Percentiles rank a stretch among this genome's conserved stretches.
Conservation (phyloP, 1,284 basidiomycete species). For the Ustilago nuda region DNA sequence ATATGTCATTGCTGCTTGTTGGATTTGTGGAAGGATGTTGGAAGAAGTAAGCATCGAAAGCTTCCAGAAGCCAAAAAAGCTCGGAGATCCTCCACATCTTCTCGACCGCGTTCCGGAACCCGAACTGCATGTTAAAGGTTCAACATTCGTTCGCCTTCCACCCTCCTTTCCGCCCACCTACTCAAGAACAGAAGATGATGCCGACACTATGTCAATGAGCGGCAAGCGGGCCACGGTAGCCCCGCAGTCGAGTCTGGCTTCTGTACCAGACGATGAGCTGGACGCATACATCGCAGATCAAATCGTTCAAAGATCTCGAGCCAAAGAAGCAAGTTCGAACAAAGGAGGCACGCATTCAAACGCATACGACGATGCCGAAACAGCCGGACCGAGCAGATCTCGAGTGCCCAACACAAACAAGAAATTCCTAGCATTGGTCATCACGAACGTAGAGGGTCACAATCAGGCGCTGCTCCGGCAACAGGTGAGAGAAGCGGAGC, state of each 20-base stretch:
- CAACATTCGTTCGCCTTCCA: background rate
- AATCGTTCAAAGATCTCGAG: constrained; percentile 32
- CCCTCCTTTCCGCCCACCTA: background rate
- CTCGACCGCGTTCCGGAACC: constrained; percentile 1
- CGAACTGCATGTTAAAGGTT: background rate
- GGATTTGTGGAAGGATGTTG: background rate
- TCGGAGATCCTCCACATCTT: background rate
- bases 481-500: constrained; percentile 22
- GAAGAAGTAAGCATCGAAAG: background rate
- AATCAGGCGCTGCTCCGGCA: constrained; percentile 44
- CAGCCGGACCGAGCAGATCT: background rate
- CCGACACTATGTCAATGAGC: background rate
- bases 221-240: background rate
- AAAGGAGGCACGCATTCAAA: constrained; percentile 8
- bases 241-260: constrained; percentile 1
- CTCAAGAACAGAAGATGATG: background rate
- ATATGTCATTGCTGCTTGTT: background rate
- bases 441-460: constrained; percentile 57
- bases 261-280: constrained; percentile 30
- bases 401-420: constrained; percentile 54
- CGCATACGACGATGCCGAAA: constrained; percentile 7
- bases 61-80: background rate
- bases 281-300: constrained; percentile 49
- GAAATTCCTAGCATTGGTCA: constrained; percentile 50
- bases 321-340: constrained; percentile 3